phyloP scores from a whole-genome alignment of 441 rosid species.

The Populus tomentosa region DNA sequence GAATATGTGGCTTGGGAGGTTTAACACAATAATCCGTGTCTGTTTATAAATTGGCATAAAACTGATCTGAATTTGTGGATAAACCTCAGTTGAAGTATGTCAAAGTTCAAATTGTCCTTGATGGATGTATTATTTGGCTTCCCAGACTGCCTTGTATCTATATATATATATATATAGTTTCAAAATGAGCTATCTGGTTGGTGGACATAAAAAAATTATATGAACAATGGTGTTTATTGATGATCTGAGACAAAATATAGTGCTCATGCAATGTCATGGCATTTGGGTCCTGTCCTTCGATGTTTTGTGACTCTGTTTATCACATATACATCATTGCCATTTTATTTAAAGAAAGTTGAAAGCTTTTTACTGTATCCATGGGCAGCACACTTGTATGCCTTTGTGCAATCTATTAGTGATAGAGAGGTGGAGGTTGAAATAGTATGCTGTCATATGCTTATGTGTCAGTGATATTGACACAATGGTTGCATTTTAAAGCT shows the following conservation, averaged over 20 bases:
- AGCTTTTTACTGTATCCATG: background rate
- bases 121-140: background rate
- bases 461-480: background rate
- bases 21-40: background rate
- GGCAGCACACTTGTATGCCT: background rate
- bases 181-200: background rate
- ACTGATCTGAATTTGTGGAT: background rate
- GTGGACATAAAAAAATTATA: background rate
- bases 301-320: background rate
- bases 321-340: background rate
- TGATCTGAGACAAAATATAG: background rate
- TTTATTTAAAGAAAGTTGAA: background rate
- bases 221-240: background rate
- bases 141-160: background rate
- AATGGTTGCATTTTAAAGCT: background rate
- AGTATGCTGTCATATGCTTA: background rate
- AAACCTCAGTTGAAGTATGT: background rate
- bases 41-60: background rate
- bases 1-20: no score
- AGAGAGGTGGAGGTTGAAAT: background rate
- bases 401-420: background rate
- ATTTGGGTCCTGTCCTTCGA: background rate
- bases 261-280: background rate
- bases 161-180: no score
- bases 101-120: background rate